Percentiles rank a stretch among this genome's conserved stretches.
These are phyloP conservation scores for Fraxinus albicans DNA, from an alignment of 305 asterid genomes.

Conservation along the genomic window DNA sequence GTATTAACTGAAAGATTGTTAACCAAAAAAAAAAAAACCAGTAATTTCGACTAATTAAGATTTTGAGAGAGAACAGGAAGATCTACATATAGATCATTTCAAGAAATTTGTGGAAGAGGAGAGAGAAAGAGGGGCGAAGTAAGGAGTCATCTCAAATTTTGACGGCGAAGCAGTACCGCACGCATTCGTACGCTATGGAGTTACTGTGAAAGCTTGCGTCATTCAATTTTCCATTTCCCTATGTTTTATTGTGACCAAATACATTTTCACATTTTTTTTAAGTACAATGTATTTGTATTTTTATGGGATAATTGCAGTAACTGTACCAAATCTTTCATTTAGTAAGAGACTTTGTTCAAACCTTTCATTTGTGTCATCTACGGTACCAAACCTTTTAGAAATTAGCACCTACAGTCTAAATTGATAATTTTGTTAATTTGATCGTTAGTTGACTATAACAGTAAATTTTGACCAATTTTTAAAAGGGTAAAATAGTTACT, in stretches of 20 bases:
- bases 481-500: too few species aligned
- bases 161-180: neutral
- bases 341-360: too few species aligned
- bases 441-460: too few species aligned
- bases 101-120: neutral
- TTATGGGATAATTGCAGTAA: too few species aligned
- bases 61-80: neutral
- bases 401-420: too few species aligned
- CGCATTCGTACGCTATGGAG: neutral
- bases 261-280: neutral
- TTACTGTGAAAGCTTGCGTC: neutral
- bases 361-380: too few species aligned
- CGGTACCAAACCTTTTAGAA: too few species aligned
- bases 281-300: neutral
- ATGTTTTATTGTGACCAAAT: neutral
- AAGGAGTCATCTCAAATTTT: neutral
- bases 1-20: neutral
- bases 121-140: neutral
- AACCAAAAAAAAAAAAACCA: neutral
- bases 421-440: too few species aligned
- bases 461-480: too few species aligned
- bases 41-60: constrained; percentile 34
- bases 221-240: neutral
- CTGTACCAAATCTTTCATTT: too few species aligned
- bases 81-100: neutral